These are phyloP conservation scores for Tylopilus rubrobrunneus DNA, from an alignment of 768 basidiomycete genomes.

Conservation along the genomic window DNA sequence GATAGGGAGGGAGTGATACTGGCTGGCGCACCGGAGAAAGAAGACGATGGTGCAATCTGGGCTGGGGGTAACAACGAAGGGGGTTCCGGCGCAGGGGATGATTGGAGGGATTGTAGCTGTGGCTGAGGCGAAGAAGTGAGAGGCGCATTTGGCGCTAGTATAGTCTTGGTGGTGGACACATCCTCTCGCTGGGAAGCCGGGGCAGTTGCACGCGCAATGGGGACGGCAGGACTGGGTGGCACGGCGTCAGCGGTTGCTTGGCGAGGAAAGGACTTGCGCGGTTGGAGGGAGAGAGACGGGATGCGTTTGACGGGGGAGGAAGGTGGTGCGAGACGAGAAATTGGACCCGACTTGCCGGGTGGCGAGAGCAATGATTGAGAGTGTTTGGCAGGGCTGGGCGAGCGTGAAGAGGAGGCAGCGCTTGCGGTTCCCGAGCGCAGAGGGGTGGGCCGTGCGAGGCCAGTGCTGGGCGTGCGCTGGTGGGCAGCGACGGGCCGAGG, in stretches of 20 bases:
- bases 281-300: constrained; percentile 42
- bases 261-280: constrained; percentile 48
- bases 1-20: constrained; percentile 2
- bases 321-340: constrained; percentile 30
- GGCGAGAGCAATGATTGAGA: constrained; percentile 22
- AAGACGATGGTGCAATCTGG: constrained; percentile 15
- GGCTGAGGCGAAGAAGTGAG: constrained; percentile 31
- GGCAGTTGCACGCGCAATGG: constrained; percentile 24
- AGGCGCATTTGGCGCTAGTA: constrained; percentile 36
- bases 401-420: constrained; percentile 50
- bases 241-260: constrained; percentile 37
- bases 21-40: constrained; percentile 9
- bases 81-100: constrained; percentile 13
- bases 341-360: constrained; percentile 16
- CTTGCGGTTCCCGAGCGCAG: constrained; percentile 37
- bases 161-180: constrained; percentile 27
- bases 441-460: constrained; percentile 38
- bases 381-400: constrained; percentile 60
- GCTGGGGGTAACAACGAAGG: constrained; percentile 8
- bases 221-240: constrained; percentile 28
- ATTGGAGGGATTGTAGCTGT: constrained; percentile 19
- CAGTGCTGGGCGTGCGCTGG: constrained; percentile 55
- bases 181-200: constrained; percentile 22
- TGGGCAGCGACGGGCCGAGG: constrained; percentile 44
- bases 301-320: constrained; percentile 60